Evolutionary conservation across 1,139 yeast species (phyloP), one percentile per base, ranked within the genome.

Genomic region (Hanseniaspora sp.): DNA sequence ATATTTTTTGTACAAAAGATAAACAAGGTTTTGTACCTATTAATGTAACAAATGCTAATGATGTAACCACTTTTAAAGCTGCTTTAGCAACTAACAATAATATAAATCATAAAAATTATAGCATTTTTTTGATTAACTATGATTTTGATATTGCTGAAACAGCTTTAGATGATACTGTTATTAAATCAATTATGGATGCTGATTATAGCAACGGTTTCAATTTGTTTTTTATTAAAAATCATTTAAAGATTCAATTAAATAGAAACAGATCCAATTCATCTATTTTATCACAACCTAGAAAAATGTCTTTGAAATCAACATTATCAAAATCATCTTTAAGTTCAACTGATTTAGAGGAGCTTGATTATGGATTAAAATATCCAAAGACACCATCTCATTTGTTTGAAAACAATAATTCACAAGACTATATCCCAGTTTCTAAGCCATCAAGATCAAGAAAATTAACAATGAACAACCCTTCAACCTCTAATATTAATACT

Each of bases 81-180:
- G 59, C 64, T 7, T 58, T 82, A 13, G 67, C 73, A 1, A 64
- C 68, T 1, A 69, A 69, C 3, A 63, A 81, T 28, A 74, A 70
- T 7, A 62, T 80, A 18, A 66, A 71, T 7, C 70, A 72, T 12
- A 66, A 62, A 6, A 77, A 77, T 0, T 67, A 78, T 35, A 68
- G 80, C 0, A 71, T 82, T 48, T 88, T 83, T 61, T 67, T 87
- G 58, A 85, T 95, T 0, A 95, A 87, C 48, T 80, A 82, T 64
- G 79, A 80, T 15, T 74, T 81, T 49, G 72, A 72, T 4, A 78
- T 79, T 46, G 96, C 95, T 5, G 77, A 73, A 4, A 74, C 81
- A 0, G 67, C 46, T 17, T 31, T 88, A 18, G 74, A 73, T 48
- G 80, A 77, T 54, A 64, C 66, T 1, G 71, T 80, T 1, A 72